Conservation (phyloP, 495 filamentous ascomycete species). For the Daldinia vernicosa region DNA sequence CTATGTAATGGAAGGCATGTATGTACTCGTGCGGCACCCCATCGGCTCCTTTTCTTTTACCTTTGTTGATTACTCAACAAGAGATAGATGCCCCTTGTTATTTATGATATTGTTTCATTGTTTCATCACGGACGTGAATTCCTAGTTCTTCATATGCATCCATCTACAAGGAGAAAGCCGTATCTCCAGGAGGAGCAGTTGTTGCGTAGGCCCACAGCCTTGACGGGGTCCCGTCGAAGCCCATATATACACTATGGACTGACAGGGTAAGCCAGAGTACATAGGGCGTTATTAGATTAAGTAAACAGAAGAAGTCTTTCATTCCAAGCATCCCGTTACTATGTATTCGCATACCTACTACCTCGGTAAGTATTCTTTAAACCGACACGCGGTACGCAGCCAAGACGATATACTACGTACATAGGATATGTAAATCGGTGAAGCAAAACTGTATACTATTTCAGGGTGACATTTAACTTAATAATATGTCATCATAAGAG, state of each 20-base stretch:
- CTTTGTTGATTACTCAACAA: background rate
- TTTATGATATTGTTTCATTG: background rate
- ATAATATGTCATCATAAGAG: background rate
- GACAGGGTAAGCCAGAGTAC: background rate
- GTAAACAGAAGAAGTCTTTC: background rate
- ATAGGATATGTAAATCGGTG: background rate
- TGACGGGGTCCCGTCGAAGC: background rate
- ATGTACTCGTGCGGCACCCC: background rate
- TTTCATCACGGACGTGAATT: background rate
- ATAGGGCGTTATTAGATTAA: background rate
- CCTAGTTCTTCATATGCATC: background rate
- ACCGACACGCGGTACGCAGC: constrained; percentile 2
- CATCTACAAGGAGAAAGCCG: background rate
- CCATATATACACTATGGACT: no score
- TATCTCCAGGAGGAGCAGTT: background rate
- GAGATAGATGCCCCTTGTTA: background rate
- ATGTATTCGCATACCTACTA: no score
- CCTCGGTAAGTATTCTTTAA: background rate
- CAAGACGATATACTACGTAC: background rate
- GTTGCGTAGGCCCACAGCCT: background rate
- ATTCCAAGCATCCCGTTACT: background rate
- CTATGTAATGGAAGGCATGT: background rate
- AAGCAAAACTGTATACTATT: constrained; percentile 1
- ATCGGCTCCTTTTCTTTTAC: background rate
- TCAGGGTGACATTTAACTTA: background rate